Evolutionary conservation across 768 basidiomycete genomes (phyloP).

Genomic region (Kwoniella shandongensis): DNA sequence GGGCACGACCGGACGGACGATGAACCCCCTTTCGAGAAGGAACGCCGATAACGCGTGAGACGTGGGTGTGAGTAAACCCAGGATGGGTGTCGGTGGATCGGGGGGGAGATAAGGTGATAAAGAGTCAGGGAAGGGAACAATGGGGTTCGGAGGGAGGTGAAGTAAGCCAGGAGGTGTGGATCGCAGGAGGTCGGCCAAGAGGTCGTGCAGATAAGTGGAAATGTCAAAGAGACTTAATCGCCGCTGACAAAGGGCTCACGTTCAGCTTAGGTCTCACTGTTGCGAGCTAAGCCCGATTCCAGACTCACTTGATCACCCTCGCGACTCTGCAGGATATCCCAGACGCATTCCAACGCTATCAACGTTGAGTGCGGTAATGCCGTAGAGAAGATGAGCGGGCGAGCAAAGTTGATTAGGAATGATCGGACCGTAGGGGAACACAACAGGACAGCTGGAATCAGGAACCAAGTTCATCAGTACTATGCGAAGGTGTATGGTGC

Average conservation of each 20-base stretch:
- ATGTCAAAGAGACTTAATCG: conserved; percentile 40
- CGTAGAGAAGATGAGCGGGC: conserved; percentile 89
- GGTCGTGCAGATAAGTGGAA: conserved; percentile 52
- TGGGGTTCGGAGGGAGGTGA: conserved; percentile 14
- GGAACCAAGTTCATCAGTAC: no score
- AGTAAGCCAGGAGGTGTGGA: conserved; percentile 10
- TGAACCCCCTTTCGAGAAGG: conserved; percentile 56
- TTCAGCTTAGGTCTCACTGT: neutral
- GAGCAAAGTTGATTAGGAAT: conserved; percentile 88
- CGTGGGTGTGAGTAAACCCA: conserved; percentile 74
- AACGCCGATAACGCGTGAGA: conserved; percentile 74
- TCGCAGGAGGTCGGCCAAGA: conserved; percentile 21
- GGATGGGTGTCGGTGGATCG: conserved; percentile 68
- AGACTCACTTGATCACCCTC: conserved; percentile 62
- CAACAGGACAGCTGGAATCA: conserved; percentile 67
- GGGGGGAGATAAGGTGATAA: conserved; percentile 41
- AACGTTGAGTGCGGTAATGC: conserved; percentile 74
- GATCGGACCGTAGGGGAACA: conserved; percentile 70
- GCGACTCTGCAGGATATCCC: conserved; percentile 73
- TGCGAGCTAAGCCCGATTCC: no score
- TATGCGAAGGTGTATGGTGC: no score
- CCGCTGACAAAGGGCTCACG: conserved; percentile 49
- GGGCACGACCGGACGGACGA: conserved; percentile 55
- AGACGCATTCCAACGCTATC: conserved; percentile 71
- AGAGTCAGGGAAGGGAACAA: conserved; percentile 5